Conservation (phyloP, 192 early-diverging fungal species). For the Pilobolus umbonatus region DNA sequence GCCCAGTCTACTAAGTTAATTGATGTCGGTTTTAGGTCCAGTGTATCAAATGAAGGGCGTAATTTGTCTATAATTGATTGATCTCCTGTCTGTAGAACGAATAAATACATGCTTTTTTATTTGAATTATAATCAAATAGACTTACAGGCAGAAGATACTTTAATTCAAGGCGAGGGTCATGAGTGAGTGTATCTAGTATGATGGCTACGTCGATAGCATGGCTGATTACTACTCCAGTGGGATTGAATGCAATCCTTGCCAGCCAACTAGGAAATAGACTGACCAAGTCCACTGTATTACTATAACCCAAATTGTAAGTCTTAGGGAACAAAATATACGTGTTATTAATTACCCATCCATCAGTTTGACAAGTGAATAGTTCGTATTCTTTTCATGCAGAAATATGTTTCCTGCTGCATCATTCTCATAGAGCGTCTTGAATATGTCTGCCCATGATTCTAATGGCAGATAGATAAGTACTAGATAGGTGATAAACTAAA, state of each 20-base stretch:
- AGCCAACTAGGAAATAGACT: conserved; percentile 29
- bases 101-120: background rate
- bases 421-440: conserved; percentile 10
- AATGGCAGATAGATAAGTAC: background rate
- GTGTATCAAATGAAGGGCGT: conserved; percentile 17
- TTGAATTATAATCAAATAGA: background rate
- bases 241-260: conserved; percentile 18
- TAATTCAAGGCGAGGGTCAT: conserved; percentile 15
- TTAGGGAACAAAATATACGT: too few relatives aligned
- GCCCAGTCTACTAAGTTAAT: conserved; percentile 27
- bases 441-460: conserved; percentile 17
- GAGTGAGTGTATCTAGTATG: conserved; percentile 22
- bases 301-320: background rate
- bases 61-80: conserved; percentile 18
- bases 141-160: conserved; percentile 18
- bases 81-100: conserved; percentile 10
- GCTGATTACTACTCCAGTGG: conserved; percentile 17
- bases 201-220: conserved; percentile 30
- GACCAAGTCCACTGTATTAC: background rate
- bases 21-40: conserved; percentile 18
- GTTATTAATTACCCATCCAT: background rate
- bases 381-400: conserved; percentile 6
- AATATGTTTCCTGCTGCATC: conserved; percentile 11
- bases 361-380: background rate
- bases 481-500: background rate